Conservation (phyloP, 1,284 basidiomycete genomes). For the Ustilago curta region DNA sequence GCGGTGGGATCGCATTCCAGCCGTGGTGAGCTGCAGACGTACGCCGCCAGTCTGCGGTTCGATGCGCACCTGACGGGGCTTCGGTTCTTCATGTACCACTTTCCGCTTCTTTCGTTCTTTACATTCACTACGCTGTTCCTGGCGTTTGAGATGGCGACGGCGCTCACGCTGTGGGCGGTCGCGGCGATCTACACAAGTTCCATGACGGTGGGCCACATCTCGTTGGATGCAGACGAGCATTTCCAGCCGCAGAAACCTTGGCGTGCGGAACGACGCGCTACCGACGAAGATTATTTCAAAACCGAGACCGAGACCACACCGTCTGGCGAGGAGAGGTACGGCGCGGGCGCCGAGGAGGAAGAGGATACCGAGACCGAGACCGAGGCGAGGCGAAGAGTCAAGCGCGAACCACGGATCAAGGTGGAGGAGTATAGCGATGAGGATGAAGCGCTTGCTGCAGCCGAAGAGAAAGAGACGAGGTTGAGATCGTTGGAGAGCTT, state of each 20-base stretch:
- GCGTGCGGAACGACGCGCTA: constrained; percentile 1
- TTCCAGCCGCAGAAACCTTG: constrained; percentile 25
- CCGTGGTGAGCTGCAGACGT: constrained; percentile 63
- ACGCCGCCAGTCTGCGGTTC: constrained; percentile 58
- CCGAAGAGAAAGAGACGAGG: constrained; percentile 22
- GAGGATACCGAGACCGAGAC: constrained; percentile 47
- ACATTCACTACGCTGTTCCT: constrained; percentile 63
- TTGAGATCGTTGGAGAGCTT: constrained; percentile 49
- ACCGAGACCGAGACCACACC: constrained; percentile 17
- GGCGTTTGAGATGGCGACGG: constrained; percentile 61
- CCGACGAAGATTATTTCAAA: constrained; percentile 9
- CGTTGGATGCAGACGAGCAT: constrained; percentile 40
- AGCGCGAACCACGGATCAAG: constrained; percentile 37
- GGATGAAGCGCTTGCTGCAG: neutral
- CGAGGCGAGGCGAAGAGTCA: constrained; percentile 19
- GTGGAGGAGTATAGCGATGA: constrained; percentile 28
- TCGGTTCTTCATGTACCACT: constrained; percentile 65
- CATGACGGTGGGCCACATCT: constrained; percentile 22
- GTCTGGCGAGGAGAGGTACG: constrained; percentile 16
- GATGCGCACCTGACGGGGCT: constrained; percentile 64
- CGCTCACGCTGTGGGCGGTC: constrained; percentile 61
- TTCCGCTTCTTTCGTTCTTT: constrained; percentile 61
- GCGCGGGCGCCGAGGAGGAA: constrained; percentile 13
- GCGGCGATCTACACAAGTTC: constrained; percentile 59
- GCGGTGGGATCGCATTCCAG: constrained; percentile 48